Conservation (phyloP, 2,329 filamentous ascomycete genomes). For the Fusarium bulbicola region DNA sequence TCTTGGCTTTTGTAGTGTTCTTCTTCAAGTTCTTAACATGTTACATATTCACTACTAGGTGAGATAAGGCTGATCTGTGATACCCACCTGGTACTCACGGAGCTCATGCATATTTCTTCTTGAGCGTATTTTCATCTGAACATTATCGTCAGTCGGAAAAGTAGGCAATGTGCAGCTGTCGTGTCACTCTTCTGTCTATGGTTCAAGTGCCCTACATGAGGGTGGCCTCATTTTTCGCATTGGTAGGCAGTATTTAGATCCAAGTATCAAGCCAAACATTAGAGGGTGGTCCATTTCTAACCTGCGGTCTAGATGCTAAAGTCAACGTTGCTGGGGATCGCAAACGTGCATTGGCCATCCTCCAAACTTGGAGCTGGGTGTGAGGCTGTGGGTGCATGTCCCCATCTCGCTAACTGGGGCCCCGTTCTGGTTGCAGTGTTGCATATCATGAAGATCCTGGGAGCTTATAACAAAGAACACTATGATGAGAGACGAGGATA, state of each 20-base stretch:
- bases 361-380: conserved; percentile 7
- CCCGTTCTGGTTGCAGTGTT: conserved; percentile 7
- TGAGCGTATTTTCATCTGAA: not conserved
- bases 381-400: conserved; percentile 18
- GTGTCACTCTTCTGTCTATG: not conserved
- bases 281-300: not conserved
- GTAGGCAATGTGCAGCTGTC: not conserved
- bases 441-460: conserved; percentile 24
- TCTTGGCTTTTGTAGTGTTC: not conserved
- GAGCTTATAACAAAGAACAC: conserved; percentile 19
- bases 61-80: not conserved
- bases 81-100: not conserved
- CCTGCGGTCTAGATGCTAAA: not conserved
- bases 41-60: not conserved
- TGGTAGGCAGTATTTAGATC: not conserved
- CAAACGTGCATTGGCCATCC: conserved; percentile 16
- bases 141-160: not conserved
- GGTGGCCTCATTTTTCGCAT: not conserved
- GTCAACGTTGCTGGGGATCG: conserved; percentile 1
- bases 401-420: conserved; percentile 17
- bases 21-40: not conserved
- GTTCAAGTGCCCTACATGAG: not conserved
- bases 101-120: not conserved
- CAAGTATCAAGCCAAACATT: not conserved
- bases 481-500: conserved; percentile 21